These are phyloP conservation scores for Lentinus tigrinus DNA, from an alignment of 768 basidiomycete species.

Conservation along the genomic window DNA sequence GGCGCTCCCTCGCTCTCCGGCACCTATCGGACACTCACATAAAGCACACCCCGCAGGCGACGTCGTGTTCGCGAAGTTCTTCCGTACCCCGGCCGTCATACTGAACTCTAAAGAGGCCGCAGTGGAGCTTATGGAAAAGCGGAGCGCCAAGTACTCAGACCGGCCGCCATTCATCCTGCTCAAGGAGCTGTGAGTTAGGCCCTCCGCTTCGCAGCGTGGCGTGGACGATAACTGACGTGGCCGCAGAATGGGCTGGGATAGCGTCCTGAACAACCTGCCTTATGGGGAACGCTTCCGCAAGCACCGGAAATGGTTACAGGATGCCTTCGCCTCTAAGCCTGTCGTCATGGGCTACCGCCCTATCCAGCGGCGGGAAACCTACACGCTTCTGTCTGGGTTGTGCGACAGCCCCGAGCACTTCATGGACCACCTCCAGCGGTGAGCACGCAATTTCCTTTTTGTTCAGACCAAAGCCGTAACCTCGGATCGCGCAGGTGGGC, in stretches of 20 bases:
- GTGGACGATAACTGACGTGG: not conserved
- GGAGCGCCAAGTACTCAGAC: conserved; percentile 28
- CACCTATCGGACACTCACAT: not conserved
- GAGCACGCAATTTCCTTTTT: not conserved
- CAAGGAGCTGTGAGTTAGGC: conserved; percentile 23
- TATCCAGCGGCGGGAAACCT: conserved; percentile 18
- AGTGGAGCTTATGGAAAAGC: conserved; percentile 29
- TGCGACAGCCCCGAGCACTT: conserved; percentile 11
- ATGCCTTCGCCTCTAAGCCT: conserved; percentile 14
- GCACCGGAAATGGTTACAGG: conserved; percentile 24
- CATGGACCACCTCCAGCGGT: conserved; percentile 19
- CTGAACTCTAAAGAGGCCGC: conserved; percentile 25
- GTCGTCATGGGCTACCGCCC: conserved; percentile 13
- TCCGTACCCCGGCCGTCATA: conserved; percentile 21
- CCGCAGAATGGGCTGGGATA: conserved; percentile 24
- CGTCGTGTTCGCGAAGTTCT: conserved; percentile 17
- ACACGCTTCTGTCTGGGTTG: conserved; percentile 11
- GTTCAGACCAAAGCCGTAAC: not conserved
- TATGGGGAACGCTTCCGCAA: conserved; percentile 23
- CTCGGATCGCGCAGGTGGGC: not conserved
- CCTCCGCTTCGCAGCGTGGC: not conserved
- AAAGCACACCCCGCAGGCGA: conserved; percentile 13
- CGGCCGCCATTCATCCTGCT: conserved; percentile 22
- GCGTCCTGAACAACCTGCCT: conserved; percentile 16
- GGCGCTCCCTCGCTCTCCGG: not conserved